These are phyloP conservation scores for Acanthamoeba healyi DNA, from an alignment of 208 protist species.

Conservation along the genomic window DNA sequence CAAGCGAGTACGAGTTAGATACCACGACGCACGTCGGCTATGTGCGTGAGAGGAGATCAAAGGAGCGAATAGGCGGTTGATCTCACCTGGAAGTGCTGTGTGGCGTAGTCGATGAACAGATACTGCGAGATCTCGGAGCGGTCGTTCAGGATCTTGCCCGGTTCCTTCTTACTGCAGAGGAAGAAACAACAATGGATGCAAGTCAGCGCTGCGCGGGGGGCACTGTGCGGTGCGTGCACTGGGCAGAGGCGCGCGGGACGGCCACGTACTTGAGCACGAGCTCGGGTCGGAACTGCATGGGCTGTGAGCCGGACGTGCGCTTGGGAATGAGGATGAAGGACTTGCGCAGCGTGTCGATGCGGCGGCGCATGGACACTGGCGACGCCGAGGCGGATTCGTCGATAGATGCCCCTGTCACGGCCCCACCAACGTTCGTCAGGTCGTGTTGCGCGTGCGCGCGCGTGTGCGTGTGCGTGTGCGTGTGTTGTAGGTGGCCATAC, in stretches of 20 bases:
- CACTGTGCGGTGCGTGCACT: no score
- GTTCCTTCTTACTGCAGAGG: constrained; percentile 31
- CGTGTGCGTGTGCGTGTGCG: no score
- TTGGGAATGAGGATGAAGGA: constrained; percentile 35
- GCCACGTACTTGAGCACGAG: constrained; percentile 33
- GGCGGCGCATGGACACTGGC: constrained; percentile 42
- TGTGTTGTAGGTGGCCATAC: not conserved
- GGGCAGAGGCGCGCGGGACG: no score
- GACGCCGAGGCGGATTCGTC: not conserved
- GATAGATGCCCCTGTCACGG: not conserved
- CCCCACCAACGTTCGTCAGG: not conserved
- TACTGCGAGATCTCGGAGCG: constrained; percentile 20
- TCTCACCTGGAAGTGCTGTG: constrained; percentile 2
- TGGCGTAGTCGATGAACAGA: constrained; percentile 67
- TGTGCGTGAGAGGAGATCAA: no score
- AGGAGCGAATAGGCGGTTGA: no score
- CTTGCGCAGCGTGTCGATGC: constrained; percentile 60
- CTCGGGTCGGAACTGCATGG: constrained; percentile 63
- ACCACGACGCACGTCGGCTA: no score
- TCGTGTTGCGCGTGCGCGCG: no score
- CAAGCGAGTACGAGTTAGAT: not conserved
- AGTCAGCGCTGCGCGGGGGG: no score
- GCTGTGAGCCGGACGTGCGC: constrained; percentile 48
- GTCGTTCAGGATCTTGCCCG: constrained; percentile 25
- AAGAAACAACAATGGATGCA: no score